Evolutionary conservation across 2,329 filamentous ascomycete species (phyloP), one percentile per base, ranked within the genome.

Genomic region (Colletotrichum euphorbiae): DNA sequence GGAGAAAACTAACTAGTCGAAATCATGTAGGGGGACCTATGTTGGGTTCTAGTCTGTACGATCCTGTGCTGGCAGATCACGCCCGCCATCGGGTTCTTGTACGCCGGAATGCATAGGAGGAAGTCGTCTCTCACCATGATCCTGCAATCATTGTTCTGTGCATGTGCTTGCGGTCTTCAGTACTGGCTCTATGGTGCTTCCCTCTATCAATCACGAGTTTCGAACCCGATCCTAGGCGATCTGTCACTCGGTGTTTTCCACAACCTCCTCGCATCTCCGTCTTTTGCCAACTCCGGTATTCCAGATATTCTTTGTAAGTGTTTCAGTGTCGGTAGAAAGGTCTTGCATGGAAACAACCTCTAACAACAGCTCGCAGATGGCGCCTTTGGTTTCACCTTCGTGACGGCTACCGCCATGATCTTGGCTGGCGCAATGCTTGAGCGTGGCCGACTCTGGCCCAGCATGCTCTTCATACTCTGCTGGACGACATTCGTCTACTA

Each of bases 401-500:
- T 80, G 11, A 78, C 77, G 0, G 75, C 74, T 2, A 80, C 79
- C 0, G 79, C 79, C 24, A 79, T 80, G 77, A 80, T 80, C 43
- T 64, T 80, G 62, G 78, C 79, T 3, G 78, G 79, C 8, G 78
- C 78, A 1, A 79, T 80, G 72, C 71, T 80, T 0, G 79, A 80
- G 67, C 70, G 79, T 11, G 79, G 79, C 0, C 67, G 79, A 3
- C 71, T 80, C 4, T 74, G 72, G 51, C 79, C 80, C 0, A 89
- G 87, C 8, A 83, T 92, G 73, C 80, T 92, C 28, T 92, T 90
- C 70, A 81, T 83, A 21, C 87, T 90, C 74, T 84, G 80, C 73
- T 90, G 88, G 88, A 86, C 87, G 0, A 90, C 89, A 0, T 82
- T 90, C 62, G 89, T 90, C 3, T 90, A 90, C 76, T 90, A 79